Evolutionary conservation across 148 eudicot species (phyloP), one percentile per base, ranked within the genome.

Genomic region (Amaranthus palmeri): DNA sequence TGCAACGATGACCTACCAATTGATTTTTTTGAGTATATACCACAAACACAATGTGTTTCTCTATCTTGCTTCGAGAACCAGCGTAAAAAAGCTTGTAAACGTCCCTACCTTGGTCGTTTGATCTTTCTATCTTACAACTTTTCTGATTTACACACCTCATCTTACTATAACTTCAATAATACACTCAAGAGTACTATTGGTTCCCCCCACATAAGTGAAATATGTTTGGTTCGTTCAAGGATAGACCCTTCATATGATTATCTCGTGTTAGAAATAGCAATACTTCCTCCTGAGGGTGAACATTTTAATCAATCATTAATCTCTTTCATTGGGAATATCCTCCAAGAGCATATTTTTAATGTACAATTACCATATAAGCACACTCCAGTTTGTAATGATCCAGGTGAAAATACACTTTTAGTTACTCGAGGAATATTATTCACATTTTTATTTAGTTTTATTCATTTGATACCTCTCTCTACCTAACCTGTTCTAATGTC

Each of bases 41-140:
- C 85, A 13, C 61, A 69, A 50, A 65, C 36, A 15, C 71, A 51
- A 41, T 90, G 96, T 65, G 61, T 78, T 45, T 67, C 84, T 58
- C 57, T 54, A n/a, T 75, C 78, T 48, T 90, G 92, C 73, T 72
- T 77, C 47, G 65, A 75, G 47, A 62, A 85, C 67, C 50, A 71
- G 75, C 60, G 65, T 36, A 81, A 85, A 77, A 77, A 82, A 18
- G 80, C 67, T 11, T 90, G 96, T 68, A 73, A 40, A 69, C 84
- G 85, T 57, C 87, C 92, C 8, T 85, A 87, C 78, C 80, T 72
- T 5, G 96, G 92, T 55, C 81, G 65, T 58, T 75, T 90, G 48
- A 62, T 73, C 68, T 90, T 86, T 80, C 75, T 81, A 65, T 81
- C 90, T 14, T 73, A 67, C 66, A 80, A 82, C 82, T 88, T 88